phyloP scores from a whole-genome alignment of 169 alveolate species.

The Plasmodium chabaudi region DNA sequence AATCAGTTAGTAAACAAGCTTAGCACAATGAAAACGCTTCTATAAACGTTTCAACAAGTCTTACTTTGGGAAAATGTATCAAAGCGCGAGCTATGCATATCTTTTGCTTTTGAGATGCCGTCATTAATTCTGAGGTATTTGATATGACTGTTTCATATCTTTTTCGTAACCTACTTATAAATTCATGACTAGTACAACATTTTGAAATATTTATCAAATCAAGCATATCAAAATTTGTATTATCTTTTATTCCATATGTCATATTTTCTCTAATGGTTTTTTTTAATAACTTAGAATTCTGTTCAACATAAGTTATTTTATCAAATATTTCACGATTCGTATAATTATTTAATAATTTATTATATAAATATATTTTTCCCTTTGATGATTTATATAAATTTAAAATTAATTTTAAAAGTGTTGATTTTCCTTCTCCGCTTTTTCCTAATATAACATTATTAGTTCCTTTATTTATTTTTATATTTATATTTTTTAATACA shows the following conservation, averaged over 20 bases:
- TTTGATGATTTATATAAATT: conserved; percentile 45
- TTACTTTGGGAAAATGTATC: conserved; percentile 75
- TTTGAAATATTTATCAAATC: conserved; percentile 38
- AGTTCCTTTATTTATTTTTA: conserved; percentile 37
- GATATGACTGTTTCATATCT: conserved; percentile 42
- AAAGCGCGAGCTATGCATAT: conserved; percentile 87
- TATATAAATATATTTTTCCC: conserved; percentile 49
- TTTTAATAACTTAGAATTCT: conserved; percentile 43
- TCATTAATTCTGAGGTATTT: conserved; percentile 57
- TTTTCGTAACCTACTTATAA: conserved; percentile 49
- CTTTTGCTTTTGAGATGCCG: conserved; percentile 89
- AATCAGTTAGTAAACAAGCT: neutral
- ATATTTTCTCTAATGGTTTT: conserved; percentile 51
- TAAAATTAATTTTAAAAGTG: conserved; percentile 37
- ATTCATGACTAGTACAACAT: conserved; percentile 63
- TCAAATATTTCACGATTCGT: conserved; percentile 21
- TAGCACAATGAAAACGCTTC: too few relatives aligned
- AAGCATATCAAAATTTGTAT: conserved; percentile 44
- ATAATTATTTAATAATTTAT: conserved; percentile 30
- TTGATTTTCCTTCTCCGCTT: conserved; percentile 68
- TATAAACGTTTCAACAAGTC: neutral
- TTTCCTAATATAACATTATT: conserved; percentile 49
- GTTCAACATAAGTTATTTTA: conserved; percentile 38
- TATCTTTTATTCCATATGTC: conserved; percentile 23
- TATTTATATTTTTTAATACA: conserved; percentile 46